Evolutionary conservation across 441 rosid species (phyloP), one percentile per base, ranked within the genome.

Genomic region (Brassica hybrid): DNA sequence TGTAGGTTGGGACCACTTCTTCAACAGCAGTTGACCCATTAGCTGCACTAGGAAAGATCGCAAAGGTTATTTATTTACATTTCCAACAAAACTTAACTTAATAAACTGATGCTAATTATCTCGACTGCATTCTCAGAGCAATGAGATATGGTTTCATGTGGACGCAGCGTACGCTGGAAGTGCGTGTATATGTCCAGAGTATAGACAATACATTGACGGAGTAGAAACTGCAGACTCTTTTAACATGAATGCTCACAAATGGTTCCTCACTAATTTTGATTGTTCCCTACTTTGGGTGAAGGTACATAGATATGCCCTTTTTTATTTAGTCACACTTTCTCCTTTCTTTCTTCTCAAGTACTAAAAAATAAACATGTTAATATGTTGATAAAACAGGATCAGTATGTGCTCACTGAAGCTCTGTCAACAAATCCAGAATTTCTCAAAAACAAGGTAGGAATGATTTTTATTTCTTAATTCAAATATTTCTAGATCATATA

Each of bases 91-190:
- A 11, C 27, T 61, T 73, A 41, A 7, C 10, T 16, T 12, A 34
- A 60, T 13, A 25, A 8, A 58, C 61, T 74, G 45, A 69, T 65
- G 41, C 3, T 34, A 9, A 11, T 32, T 65, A 10, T 43, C 7
- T 62, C 52, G 23, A 3, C 73, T 62, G 16, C 11, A 36, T 65
- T 50, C 52, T 64, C 86, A 94, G 97, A 85, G 74, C 56, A 82
- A 88, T 72, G 90, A 72, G 76, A 81, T 94, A 67, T 92, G 97
- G 97, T 85, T 92, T 81, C 98, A 92, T 64, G 87, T 91, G 77
- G 97, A 92, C 85, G 94, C 97, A 73, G 97, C 97, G 5, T 92
- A 94, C 54, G 97, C 97, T 66, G 98, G 97, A 85, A 94, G 95
- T 79, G 93, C 97, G 23, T 94, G 98, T 69, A 81, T 94, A 73